Evolutionary conservation across 495 filamentous ascomycete genomes (phyloP).

Genomic region (Aspergillus mulundensis): DNA sequence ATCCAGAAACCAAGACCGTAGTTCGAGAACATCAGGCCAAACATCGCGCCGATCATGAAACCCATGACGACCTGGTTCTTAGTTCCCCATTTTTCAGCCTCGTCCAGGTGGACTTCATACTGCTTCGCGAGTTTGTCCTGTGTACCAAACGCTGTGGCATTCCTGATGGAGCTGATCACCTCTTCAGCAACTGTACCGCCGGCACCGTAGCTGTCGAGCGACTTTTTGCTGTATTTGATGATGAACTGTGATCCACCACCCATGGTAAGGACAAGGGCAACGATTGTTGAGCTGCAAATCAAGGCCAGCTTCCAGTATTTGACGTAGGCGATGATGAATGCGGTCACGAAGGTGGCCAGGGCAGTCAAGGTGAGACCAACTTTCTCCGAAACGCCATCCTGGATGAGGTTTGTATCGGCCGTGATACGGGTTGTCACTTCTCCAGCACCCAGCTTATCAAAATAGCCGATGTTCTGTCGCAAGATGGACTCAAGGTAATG

Average conservation of each 20-base stretch:
- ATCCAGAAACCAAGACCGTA: constrained; percentile 96
- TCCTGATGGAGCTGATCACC: constrained; percentile 89
- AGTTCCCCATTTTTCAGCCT: constrained; percentile 72
- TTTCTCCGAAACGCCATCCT: constrained; percentile 87
- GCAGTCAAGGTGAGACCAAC: constrained; percentile 71
- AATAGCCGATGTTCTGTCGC: constrained; percentile 88
- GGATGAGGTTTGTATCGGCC: constrained; percentile 81
- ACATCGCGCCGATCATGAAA: constrained; percentile 77
- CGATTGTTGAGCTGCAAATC: constrained; percentile 73
- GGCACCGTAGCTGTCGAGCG: constrained; percentile 71
- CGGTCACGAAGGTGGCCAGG: constrained; percentile 73
- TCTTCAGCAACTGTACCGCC: constrained; percentile 92
- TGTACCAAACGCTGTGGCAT: constrained; percentile 88
- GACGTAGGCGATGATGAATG: constrained; percentile 84
- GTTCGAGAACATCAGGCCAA: constrained; percentile 78
- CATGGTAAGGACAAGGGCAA: constrained; percentile 72
- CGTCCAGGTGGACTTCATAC: constrained; percentile 70
- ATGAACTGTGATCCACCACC: constrained; percentile 68
- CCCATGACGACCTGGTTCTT: constrained; percentile 67
- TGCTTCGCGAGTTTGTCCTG: constrained; percentile 82
- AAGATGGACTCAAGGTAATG: constrained; percentile 79
- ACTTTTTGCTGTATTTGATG: constrained; percentile 71
- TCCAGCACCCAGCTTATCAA: constrained; percentile 86
- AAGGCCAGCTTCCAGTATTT: constrained; percentile 82
- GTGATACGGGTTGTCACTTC: constrained; percentile 93